Base-by-base conservation (phyloP, 805 yeast species). In the Geotrichum ghanense region DNA sequence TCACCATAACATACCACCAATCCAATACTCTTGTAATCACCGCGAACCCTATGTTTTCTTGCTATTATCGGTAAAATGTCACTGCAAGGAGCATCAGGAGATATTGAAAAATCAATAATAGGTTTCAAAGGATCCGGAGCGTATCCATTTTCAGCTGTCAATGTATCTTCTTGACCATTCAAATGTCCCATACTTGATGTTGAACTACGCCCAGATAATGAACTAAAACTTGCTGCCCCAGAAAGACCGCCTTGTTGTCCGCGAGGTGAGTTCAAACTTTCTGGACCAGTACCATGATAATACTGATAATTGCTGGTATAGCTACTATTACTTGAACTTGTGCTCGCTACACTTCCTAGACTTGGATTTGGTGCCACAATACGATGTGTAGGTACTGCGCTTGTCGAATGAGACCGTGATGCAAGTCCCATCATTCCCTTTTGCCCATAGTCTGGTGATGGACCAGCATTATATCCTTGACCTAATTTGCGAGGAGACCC, bases 1-100 rank as follows among this genome's bases (percentile, higher is more conserved):
- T 88, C 95, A 20, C 92, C 95, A 60, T 86, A 88, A 58, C 94
- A 83, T 14, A 90, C 83, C 16, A 89, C 88, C 45, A 90, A 67
- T 1, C 89, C 95, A 60, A 88, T 90, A 56, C 86, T 83, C 45
- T 83, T 73, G 89, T 95, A 84, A 58, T 87, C 95, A 45, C 77
- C 81, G 25, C 78, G 75, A 43, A 90, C 72, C 49, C 79, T 80
- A 65, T 89, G 95, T 51, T 94, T 73, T 54, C 81, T 78, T 84
- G 87, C 81, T 3, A 95, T 96, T 27, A 83, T 86, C 57, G 85
- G 94, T 42, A 92, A 67, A 20, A 90, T 81, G 60, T 84, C 83
- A 55, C 83, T 79, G 61, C 96, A 88, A 1, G 96, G 88, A 56
- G 90, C 97, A 47, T 88, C 95, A 21, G 85, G 79, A 7, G 90